Conservation (phyloP, 257 asterid genomes). For the Linderniella brevidens region DNA sequence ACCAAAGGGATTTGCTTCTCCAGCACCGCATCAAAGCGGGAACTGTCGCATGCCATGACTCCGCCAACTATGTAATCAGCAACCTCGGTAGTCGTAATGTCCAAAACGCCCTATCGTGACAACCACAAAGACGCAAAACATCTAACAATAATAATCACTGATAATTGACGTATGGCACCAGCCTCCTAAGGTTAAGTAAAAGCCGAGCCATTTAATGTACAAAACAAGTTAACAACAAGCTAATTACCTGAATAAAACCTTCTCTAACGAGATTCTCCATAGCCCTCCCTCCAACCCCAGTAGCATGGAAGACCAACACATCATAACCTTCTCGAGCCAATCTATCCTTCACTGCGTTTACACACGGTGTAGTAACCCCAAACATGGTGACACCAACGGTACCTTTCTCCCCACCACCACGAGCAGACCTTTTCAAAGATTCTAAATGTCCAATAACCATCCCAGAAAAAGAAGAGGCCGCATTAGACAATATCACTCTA, state of each 20-base stretch:
- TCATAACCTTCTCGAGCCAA: slow-evolving; percentile 69
- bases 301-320: slow-evolving; percentile 81
- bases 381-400: slow-evolving; percentile 95
- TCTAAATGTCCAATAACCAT: slow-evolving; percentile 50
- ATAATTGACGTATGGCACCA: background rate
- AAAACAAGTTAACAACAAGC: background rate
- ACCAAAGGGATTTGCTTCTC: slow-evolving; percentile 83
- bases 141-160: background rate
- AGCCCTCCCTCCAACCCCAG: slow-evolving; percentile 97
- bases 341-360: slow-evolving; percentile 70
- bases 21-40: slow-evolving; percentile 65
- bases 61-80: slow-evolving; percentile 94
- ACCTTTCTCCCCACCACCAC: slow-evolving; percentile 20
- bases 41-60: slow-evolving; percentile 75
- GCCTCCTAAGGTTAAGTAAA: slow-evolving; percentile 5
- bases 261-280: slow-evolving; percentile 92
- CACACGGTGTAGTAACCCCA: slow-evolving; percentile 91
- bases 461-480: slow-evolving; percentile 83
- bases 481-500: slow-evolving; percentile 53
- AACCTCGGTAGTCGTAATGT: slow-evolving; percentile 88
- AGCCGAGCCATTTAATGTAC: background rate
- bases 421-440: slow-evolving; percentile 14
- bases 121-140: slow-evolving; percentile 8
- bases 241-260: slow-evolving; percentile 71
- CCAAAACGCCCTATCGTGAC: slow-evolving; percentile 62